Evolutionary conservation across 1,139 yeast species (phyloP).

Genomic region (Suhomyces bribrorum): DNA sequence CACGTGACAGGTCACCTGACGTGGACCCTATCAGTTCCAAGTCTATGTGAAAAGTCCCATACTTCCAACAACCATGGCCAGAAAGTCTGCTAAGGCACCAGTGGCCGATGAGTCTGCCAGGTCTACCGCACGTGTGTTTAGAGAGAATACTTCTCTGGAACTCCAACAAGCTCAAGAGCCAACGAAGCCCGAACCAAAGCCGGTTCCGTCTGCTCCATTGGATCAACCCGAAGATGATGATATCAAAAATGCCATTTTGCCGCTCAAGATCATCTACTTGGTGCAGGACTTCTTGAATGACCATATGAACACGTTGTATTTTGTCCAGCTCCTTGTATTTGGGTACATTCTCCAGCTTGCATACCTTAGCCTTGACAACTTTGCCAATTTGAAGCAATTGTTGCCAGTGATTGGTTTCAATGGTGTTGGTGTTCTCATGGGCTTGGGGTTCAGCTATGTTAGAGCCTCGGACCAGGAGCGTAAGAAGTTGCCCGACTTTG

Average conservation of each 20-base stretch:
- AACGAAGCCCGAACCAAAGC: neutral
- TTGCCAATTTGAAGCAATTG: constrained; percentile 21
- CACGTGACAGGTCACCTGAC: neutral
- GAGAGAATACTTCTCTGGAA: constrained; percentile 1
- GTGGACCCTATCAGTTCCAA: neutral
- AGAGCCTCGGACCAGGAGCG: constrained; percentile 20
- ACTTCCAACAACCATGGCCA: constrained; percentile 3
- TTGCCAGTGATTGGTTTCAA: constrained; percentile 37
- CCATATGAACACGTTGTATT: constrained; percentile 31
- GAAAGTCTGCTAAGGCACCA: neutral
- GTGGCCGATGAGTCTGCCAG: neutral
- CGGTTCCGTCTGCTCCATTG: neutral
- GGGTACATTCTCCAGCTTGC: constrained; percentile 34
- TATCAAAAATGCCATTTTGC: constrained; percentile 14
- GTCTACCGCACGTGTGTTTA: constrained; percentile 13
- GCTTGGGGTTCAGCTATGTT: constrained; percentile 31
- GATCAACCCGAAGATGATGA: constrained; percentile 16
- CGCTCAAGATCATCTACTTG: constrained; percentile 23
- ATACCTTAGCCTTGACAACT: constrained; percentile 24
- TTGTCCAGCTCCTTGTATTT: constrained; percentile 36
- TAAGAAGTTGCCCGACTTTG: constrained; percentile 38
- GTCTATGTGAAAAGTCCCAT: neutral
- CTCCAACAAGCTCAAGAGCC: neutral
- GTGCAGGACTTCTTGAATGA: constrained; percentile 45
- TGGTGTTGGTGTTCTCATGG: constrained; percentile 34